Base-by-base conservation (phyloP, 345 rosid genomes). In the Arabidopsis suecica region DNA sequence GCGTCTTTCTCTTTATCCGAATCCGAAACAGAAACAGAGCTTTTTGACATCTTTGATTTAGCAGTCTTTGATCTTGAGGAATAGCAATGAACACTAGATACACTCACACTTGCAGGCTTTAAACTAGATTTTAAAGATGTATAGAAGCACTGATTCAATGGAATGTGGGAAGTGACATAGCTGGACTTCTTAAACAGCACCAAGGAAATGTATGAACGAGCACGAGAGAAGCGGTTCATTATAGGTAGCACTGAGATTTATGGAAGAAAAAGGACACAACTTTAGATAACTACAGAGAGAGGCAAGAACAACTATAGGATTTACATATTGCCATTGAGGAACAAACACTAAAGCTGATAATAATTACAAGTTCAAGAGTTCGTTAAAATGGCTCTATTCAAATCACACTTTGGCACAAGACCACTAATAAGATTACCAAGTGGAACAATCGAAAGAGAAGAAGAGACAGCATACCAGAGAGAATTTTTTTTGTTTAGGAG, bases 201-300 rank as follows among this genome's bases (percentile, higher is more conserved):
- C 62, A 83, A 61, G 2, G 85, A 83, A 9, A 91, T 69, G 65
- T 71, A 85, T 7, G 88, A 83, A 72, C 88, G 82, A 28, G 82
- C 82, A 22, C 83, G 91, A 33, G 80, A 86, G 38, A 89, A 56
- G 80, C 86, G 82, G 56, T 54, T 88, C 93, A 89, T 88, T 68
- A 79, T 32, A 54, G 72, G 13, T 2, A 3, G 10, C 51, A 55
- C 42, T 58, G 56, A 50, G 47, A 61, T 65, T 0, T 53, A 12
- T 23, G 32, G 32, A 28, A 45, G 28, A 7, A 3, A 34, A 51
- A 6, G 4, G 36, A 65, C 57, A 65, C 12, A 69, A 28, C 32
- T 67, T 60, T 16, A 60, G 53, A 28, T 28, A 28, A 34, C 7
- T 33, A 34, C 7, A 34, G 37, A 34, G 37, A 34, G 37, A 34